These are phyloP conservation scores for Scutellaria baicalensis DNA, from an alignment of 257 asterid genomes.

Conservation along the genomic window DNA sequence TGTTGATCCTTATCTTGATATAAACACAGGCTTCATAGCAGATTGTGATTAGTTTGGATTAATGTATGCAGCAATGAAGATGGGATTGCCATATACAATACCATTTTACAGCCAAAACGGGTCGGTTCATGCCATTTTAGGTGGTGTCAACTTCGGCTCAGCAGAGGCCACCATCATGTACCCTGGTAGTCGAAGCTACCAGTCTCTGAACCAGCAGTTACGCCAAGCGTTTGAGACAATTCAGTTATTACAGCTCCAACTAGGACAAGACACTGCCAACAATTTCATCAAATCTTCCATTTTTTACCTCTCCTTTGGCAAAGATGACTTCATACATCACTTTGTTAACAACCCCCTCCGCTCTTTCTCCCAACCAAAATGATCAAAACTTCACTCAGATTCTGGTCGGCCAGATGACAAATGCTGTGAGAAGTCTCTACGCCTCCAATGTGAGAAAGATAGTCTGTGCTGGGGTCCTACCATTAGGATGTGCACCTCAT, in stretches of 20 bases:
- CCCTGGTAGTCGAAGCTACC: conserved; percentile 36
- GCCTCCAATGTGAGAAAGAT: conserved; percentile 43
- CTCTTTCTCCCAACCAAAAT: background rate
- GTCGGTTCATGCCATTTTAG: conserved; percentile 31
- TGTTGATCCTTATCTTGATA: too few species aligned
- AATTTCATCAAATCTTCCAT: conserved; percentile 41
- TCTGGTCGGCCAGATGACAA: conserved; percentile 42
- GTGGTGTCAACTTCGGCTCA: conserved; percentile 55
- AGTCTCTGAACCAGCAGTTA: conserved; percentile 58
- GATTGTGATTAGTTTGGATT: background rate
- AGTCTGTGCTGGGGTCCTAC: conserved; percentile 53
- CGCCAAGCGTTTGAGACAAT: conserved; percentile 51
- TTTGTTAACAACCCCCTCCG: conserved; percentile 23
- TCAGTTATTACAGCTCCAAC: conserved; percentile 57
- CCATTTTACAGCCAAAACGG: conserved; percentile 64
- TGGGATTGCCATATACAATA: conserved; percentile 35
- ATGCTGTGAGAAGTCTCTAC: conserved; percentile 39
- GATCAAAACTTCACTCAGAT: conserved; percentile 28
- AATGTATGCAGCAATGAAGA: conserved; percentile 44
- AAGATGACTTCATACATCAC: conserved; percentile 46
- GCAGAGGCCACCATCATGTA: conserved; percentile 49
- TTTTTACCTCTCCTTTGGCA: conserved; percentile 61
- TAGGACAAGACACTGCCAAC: conserved; percentile 34
- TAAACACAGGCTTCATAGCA: background rate
- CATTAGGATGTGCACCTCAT: conserved; percentile 57